Conservation (phyloP, 2,329 filamentous ascomycete species). For the Reticulascus tulasneorum region DNA sequence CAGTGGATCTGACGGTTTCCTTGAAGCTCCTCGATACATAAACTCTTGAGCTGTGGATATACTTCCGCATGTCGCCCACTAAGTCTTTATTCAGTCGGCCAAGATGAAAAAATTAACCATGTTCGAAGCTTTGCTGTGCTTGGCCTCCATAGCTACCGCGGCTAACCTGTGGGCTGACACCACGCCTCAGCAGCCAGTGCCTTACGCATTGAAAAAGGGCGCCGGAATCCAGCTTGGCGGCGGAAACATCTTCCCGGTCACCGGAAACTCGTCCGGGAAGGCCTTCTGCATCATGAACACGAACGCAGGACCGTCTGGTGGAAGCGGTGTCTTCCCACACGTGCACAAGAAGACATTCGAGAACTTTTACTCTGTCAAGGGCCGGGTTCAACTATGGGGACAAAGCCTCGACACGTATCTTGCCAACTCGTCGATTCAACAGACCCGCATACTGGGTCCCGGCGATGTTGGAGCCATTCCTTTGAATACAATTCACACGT, state of each 20-base stretch:
- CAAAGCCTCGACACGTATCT: slow-evolving; percentile 18
- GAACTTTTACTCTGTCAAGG: slow-evolving; percentile 42
- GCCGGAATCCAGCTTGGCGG: slow-evolving; percentile 5
- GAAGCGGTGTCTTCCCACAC: slow-evolving; percentile 38
- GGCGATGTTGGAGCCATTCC: slow-evolving; percentile 44
- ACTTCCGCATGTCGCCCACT: too few species aligned
- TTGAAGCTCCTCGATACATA: too few species aligned
- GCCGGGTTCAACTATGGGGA: slow-evolving; percentile 40
- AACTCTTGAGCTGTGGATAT: too few species aligned
- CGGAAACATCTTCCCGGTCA: slow-evolving; percentile 28
- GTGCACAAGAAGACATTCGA: slow-evolving; percentile 38
- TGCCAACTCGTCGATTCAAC: too few species aligned
- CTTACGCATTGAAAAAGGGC: slow-evolving; percentile 10
- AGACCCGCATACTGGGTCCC: slow-evolving; percentile 33
- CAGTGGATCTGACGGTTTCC: too few species aligned
- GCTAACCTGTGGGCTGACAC: slow-evolving; percentile 5
- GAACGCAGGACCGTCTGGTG: slow-evolving; percentile 30
- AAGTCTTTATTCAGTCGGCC: too few species aligned
- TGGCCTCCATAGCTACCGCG: too few species aligned
- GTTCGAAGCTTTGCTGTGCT: too few species aligned
- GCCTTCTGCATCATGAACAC: slow-evolving; percentile 42
- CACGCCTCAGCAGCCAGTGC: slow-evolving; percentile 4
- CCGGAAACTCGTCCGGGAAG: slow-evolving; percentile 37
- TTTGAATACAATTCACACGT: slow-evolving; percentile 41
- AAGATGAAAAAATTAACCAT: too few species aligned